phyloP scores from a whole-genome alignment of 192 early-diverging fungal species.

The Thamnidium elegans region DNA sequence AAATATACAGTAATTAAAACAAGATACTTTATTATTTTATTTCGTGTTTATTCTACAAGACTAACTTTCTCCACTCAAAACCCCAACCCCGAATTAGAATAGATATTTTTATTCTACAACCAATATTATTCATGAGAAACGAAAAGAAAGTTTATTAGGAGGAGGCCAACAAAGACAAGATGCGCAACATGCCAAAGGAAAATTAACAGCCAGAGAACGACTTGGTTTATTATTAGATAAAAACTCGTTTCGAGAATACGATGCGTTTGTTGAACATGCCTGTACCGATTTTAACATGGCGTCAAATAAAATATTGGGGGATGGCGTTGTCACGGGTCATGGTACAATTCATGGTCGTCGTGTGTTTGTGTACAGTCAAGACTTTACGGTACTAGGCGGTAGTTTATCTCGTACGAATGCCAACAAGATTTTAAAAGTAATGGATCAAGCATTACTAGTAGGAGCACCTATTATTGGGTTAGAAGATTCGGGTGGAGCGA shows the following conservation, averaged over 20 bases:
- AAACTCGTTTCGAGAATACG: constrained; percentile 86
- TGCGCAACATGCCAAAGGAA: constrained; percentile 88
- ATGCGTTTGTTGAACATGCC: constrained; percentile 92
- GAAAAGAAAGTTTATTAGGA: constrained; percentile 69
- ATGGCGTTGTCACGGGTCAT: constrained; percentile 95
- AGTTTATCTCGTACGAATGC: constrained; percentile 86
- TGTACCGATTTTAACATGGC: constrained; percentile 91
- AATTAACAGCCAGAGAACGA: constrained; percentile 91
- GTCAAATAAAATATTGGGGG: constrained; percentile 76
- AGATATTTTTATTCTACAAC: neutral
- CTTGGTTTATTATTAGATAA: constrained; percentile 81
- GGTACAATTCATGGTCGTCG: constrained; percentile 90
- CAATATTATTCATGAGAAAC: constrained; percentile 56
- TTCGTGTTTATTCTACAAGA: neutral
- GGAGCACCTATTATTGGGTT: constrained; percentile 95
- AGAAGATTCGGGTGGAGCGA: constrained; percentile 96
- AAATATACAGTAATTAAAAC: neutral
- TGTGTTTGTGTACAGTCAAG: constrained; percentile 90
- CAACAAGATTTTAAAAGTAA: constrained; percentile 88
- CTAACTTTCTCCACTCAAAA: neutral
- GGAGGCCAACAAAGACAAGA: constrained; percentile 79
- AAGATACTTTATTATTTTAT: neutral
- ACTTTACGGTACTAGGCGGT: constrained; percentile 93
- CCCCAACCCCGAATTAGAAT: no score
- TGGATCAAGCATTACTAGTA: constrained; percentile 90